Base-by-base conservation (phyloP, 306 rosid species). In the Quercus variabilis region DNA sequence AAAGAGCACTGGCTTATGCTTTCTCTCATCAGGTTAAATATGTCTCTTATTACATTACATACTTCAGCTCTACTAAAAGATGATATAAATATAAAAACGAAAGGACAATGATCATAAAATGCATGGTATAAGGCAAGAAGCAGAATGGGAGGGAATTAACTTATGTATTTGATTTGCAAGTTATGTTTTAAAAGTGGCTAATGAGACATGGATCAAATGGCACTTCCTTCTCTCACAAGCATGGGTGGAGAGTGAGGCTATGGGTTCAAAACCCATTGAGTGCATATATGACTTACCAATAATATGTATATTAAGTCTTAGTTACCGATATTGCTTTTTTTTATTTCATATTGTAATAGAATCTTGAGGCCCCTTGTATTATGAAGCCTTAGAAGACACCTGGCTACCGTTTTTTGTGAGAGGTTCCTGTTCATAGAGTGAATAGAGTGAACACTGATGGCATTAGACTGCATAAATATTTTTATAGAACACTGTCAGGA, bases 1-100 rank as follows among this genome's bases (percentile, higher is more conserved):
- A 96, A 81, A 93, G 98, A 75, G 99, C 98, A 26, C 80, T 96
- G 62, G 99, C 99, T 71, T 96, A 96, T 86, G 94, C 99, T 70
- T 96, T 96, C 87, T 80, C 91, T 81, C 99, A 96, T 89, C 99
- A 96, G 99, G 99, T 95, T 78, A 78, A 78, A 58, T 6, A 74
- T 82, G 76, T 55, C 58, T 62, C 80, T 78, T 62, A 11, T 71
- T 21, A 76, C 78, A 55, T 78, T 75, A 35, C 31, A 20, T 31
- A 46, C 55, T 18, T n/a, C 59, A 59, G 19, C 51, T 78, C 12
- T 4, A 17, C 28, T 15, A 5, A 17, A 33, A 17, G 30, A 2
- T 41, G 20, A 55, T 31, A 19, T 8, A 6, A 12, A 38, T 38
- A 38, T 38, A 5, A 71, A 78, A 15, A 63, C 1, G 57, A 79